Evolutionary conservation across 345 rosid species (phyloP), one percentile per base, ranked within the genome.

Genomic region (Theobroma cacao): DNA sequence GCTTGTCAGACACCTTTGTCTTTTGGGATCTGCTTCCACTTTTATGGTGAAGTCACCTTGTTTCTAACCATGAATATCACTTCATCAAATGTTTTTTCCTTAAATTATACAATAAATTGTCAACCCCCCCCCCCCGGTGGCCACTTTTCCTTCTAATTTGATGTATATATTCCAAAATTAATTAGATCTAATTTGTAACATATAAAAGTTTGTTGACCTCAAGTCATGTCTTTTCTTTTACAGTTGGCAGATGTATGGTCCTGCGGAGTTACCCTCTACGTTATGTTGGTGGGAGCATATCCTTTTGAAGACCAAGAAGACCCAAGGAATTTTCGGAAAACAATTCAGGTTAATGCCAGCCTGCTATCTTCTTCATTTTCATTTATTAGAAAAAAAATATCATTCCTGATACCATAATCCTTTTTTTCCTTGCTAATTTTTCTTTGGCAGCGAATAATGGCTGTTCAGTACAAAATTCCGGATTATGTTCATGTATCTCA

Each of bases 221-320:
- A 47, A 26, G 36, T 31, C 26, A 17, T n/a, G 9, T 67, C 15
- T 36, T 50, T 36, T 67, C 40, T 43, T 50, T 17, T 85, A 69
- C 77, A 94, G 98, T 66, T 88, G 85, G 98, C 98, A 48, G 98
- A 94, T 88, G 94, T 94, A 55, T 94, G 98, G 98, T 94, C 98
- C 12, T 94, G 98, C 68, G 97, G 98, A 78, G 98, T 94, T 74
- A 94, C 97, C 73, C 94, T 94, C 34, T 94, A 93, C 78, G 97
- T 94, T 26, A 94, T 94, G 98, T 79, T 94, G 77, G 97, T 94
- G 66, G 98, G 98, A 60, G 97, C 93, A 53, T 94, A 94, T 82
- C 98, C 98, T 28, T 94, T 94, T 79, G 98, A 94, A 80, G 98
- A 94, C 84, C 95, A 89, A 43, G 80, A 86, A 66, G 98, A 94